Evolutionary conservation across 495 filamentous ascomycete species (phyloP), one percentile per base, ranked within the genome.

Genomic region (Melanomma pulvis-pyrius): DNA sequence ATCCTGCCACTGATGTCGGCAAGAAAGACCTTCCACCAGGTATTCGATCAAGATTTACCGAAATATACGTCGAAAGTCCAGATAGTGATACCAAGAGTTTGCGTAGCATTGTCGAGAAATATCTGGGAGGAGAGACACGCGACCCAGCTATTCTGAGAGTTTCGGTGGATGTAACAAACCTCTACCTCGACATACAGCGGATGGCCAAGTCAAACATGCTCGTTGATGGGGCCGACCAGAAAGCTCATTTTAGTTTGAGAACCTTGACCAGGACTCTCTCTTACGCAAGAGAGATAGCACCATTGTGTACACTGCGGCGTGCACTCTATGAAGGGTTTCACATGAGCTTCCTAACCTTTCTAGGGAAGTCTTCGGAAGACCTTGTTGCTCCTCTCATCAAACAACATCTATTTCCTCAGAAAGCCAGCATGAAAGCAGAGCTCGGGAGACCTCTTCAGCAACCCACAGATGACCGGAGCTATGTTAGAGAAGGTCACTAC

Each of bases 1-100:
- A 99, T 72, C 96, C 96, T 48, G 93, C 96, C 12, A 98, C 93
- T 13, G 96, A 99, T 81, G 85, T 96, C 61, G 96, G 96, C 32
- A 99, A 98, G 79, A 86, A 91, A 60, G 94, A 98, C 74, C 81
- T 99, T 2, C 93, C 92, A 0, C 84, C 88, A 55, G 91, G 94
- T 4, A 80, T 96, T 30, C 82, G 91, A 26, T 92, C 90, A 47
- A 83, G 92, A 21, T 99, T 99, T 73, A 97, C 93, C 0, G 96
- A 99, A 73, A 79, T 97, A 17, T 99, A 93, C 73, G 91, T 99
- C 12, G 83, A 89, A 56, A 92, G 90, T 51, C 92, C 94, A 0
- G 96, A 99, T 71, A 86, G 80, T 52, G 90, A 96, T 47, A 76
- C 90, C 59, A 87, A 92, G 69, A 92, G 96, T 75, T 79, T 99